Base-by-base conservation (phyloP, 768 basidiomycete genomes). In the Phylloporus rhodoxanthus region DNA sequence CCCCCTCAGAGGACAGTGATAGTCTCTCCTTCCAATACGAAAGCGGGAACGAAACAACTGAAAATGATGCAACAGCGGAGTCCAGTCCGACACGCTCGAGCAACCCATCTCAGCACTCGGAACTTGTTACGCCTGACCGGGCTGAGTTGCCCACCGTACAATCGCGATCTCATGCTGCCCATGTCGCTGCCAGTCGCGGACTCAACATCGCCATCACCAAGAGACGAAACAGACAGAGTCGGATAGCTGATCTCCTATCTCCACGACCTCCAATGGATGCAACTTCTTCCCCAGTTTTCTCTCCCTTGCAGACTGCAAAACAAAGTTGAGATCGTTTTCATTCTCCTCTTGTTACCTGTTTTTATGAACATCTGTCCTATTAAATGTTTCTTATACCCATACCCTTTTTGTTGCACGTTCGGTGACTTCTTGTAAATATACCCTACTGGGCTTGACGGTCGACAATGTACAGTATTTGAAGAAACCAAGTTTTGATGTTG, bases 11-110 rank as follows among this genome's bases (percentile, higher is more conserved):
- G 44, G 87, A 87, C 44, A 80, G 77, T 32, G 90, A 90, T 44
- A 81, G 82, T 47, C 65, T 76, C 48, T 85, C 84, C 4, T 61
- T 80, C 20, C 77, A 81, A 36, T 86, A 87, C 44, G 87, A 86
- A 51, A 89, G 86, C 58, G 85, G 82, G 25, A 78, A 83, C 32
- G 88, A 90, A 57, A 79, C 79, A 15, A 80, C 80, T 20, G 86
- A 83, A 54, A 75, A 75, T 33, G 80, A 82, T 41, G 68, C 64
- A 17, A 75, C 74, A 34, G 62, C 69, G 21, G 78, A 80, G 48
- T 77, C 78, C 39, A 41, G 26, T 43, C 57, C 58, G 1, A 70
- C 75, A 37, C 70, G 69, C 37, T 74, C 73, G 34, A 75, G 72
- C 50, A 60, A 65, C 48, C 50, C 63, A 48, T 55, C 68, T 65